Evolutionary conservation across 2,329 filamentous ascomycete species (phyloP), one percentile per base, ranked within the genome.

Genomic region (Rutstroemia sydowiana): DNA sequence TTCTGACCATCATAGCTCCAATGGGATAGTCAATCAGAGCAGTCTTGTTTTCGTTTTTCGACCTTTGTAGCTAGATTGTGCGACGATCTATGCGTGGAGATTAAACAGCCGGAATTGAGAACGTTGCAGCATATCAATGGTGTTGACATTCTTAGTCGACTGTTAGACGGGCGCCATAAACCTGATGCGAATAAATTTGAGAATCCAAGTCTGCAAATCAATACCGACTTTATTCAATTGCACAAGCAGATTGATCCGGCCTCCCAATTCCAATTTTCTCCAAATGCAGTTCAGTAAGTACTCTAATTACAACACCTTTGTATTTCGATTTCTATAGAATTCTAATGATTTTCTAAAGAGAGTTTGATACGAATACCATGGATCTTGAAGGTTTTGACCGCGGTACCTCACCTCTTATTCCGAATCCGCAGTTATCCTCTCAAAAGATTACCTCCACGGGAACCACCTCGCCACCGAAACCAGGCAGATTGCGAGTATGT

Each of bases 51-150:
- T 23, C 45, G 51, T 21, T 63, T 60, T 40, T 28, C 54, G 0
- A 40, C 48, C 9, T 55, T 61, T 32, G 57, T 63, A 20, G 53
- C 52, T 16, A 34, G 11, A 18, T 48, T 57, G 11, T 63, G 61
- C 43, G 50, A 59, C 21, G 21, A 14, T 5, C 49, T 63, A 18
- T 62, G 61, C 43, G 36, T n/a, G 1, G 48, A 52, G 45, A 16
- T 21, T 39, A 14, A 32, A 16, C 26, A 48, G 11, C 6, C 36
- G 0, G 52, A 46, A 37, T 42, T 49, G 10, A 43, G 59, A 50
- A 55, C 55, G 4, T 26, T 30, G 11, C 51, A 56, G 13, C 55
- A 61, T 14, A 55, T 63, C 18, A 18, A 50, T 34, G 56, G 58
- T 21, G 60, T 63, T 16, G 41, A 54, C 26, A 20, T 49, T 2